Conservation (phyloP, 2,329 filamentous ascomycete species). For the Aspergillus sp. region DNA sequence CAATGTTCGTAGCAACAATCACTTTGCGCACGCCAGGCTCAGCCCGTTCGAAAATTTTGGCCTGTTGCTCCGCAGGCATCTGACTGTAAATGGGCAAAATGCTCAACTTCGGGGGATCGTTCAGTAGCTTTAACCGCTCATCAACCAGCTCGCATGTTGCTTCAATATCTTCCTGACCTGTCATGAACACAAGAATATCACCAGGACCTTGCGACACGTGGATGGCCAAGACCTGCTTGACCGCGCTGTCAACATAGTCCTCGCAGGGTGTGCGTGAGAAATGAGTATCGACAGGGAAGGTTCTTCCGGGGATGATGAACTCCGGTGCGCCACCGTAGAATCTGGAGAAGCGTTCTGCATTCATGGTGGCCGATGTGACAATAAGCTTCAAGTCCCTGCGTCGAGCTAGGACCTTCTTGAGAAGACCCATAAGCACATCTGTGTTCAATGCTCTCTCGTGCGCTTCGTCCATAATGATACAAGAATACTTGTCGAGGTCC, state of each 20-base stretch:
- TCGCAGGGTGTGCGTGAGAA: slow-evolving; percentile 93
- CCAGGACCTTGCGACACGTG: slow-evolving; percentile 92
- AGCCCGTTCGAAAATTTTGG: slow-evolving; percentile 95
- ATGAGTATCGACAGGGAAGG: slow-evolving; percentile 95
- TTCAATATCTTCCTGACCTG: slow-evolving; percentile 97
- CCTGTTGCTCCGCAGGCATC: slow-evolving; percentile 96
- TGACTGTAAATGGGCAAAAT: slow-evolving; percentile 98
- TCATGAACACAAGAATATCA: slow-evolving; percentile 99
- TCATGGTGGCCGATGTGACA: slow-evolving; percentile 98
- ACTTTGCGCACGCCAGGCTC: slow-evolving; percentile 91
- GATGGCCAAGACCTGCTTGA: slow-evolving; percentile 92
- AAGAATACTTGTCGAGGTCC: slow-evolving; percentile 93
- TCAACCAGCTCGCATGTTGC: slow-evolving; percentile 91
- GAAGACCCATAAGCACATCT: slow-evolving; percentile 93
- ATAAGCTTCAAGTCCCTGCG: slow-evolving; percentile 92
- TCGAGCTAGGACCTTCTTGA: slow-evolving; percentile 93
- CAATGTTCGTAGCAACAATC: slow-evolving; percentile 97
- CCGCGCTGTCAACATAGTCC: slow-evolving; percentile 95
- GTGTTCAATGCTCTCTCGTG: slow-evolving; percentile 96
- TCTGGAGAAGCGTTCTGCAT: slow-evolving; percentile 89
- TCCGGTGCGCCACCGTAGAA: slow-evolving; percentile 97
- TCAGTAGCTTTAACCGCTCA: slow-evolving; percentile 82
- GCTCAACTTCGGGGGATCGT: slow-evolving; percentile 90
- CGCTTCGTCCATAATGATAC: slow-evolving; percentile 99
- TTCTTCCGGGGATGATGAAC: slow-evolving; percentile 92